Evolutionary conservation across 805 yeast species (phyloP).

Genomic region (Candida pini): DNA sequence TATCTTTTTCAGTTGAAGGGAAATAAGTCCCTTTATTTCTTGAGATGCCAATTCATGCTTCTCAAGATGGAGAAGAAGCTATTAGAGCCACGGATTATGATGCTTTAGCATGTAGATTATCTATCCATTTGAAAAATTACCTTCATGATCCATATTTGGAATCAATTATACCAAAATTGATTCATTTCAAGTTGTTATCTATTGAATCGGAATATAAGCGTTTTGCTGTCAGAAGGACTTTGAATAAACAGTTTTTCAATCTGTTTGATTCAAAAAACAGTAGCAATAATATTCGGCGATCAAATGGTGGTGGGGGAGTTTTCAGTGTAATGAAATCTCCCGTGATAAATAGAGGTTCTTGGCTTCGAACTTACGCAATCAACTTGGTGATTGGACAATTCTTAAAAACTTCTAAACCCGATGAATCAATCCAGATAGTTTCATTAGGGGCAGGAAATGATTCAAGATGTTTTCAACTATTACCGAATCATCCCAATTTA

Average conservation of each 20-base stretch:
- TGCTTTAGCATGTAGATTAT: slow-evolving; percentile 60
- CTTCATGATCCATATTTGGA: slow-evolving; percentile 35
- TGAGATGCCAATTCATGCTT: neutral
- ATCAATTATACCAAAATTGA: slow-evolving; percentile 31
- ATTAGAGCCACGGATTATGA: slow-evolving; percentile 52
- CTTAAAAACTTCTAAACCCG: slow-evolving; percentile 21
- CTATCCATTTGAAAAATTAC: slow-evolving; percentile 47
- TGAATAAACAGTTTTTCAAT: slow-evolving; percentile 34
- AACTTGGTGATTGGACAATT: slow-evolving; percentile 42
- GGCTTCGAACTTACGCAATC: slow-evolving; percentile 50
- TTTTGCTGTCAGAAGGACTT: slow-evolving; percentile 29
- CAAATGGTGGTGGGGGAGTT: neutral
- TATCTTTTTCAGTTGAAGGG: too few species aligned
- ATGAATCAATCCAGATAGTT: slow-evolving; percentile 42
- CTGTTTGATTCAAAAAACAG: slow-evolving; percentile 17
- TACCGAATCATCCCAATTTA: slow-evolving; percentile 31
- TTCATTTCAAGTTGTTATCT: slow-evolving; percentile 31
- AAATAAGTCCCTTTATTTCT: neutral
- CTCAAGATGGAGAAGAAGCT: too few species aligned
- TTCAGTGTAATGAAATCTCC: slow-evolving; percentile 40
- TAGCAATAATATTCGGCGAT: too few species aligned
- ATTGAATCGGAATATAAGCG: slow-evolving; percentile 33
- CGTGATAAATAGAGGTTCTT: slow-evolving; percentile 67
- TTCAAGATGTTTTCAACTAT: slow-evolving; percentile 53
- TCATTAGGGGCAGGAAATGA: slow-evolving; percentile 83